Conservation (phyloP, 2,329 filamentous ascomycete genomes). For the Paradendryphiella salina region DNA sequence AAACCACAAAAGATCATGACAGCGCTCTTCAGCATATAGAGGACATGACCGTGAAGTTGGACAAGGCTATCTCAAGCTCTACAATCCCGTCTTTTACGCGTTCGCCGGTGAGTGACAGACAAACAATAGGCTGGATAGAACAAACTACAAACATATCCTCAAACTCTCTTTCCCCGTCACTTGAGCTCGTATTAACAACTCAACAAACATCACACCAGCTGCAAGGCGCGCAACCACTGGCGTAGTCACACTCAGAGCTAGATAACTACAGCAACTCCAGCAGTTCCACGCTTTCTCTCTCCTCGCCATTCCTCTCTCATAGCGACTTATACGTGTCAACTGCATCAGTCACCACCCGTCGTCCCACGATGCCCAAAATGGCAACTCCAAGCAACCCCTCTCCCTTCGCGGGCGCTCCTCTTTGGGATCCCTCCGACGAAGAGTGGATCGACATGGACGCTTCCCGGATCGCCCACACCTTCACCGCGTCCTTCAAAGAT, state of each 20-base stretch:
- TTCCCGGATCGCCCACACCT: constrained; percentile 5
- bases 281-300: neutral
- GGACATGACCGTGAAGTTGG: no score
- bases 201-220: neutral
- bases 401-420: neutral
- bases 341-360: neutral
- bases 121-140: neutral
- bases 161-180: neutral
- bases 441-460: constrained; percentile 16
- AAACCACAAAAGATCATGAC: neutral
- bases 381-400: neutral
- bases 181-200: neutral
- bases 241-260: no score
- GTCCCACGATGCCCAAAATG: neutral
- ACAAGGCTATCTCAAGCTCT: neutral
- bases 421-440: constrained; percentile 19
- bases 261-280: neutral
- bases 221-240: neutral
- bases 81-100: neutral
- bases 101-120: neutral
- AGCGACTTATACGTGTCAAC: neutral
- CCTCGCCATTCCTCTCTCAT: neutral
- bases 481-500: constrained; percentile 7
- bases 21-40: no score
- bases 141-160: neutral